A percentile compares a stretch with the other conserved stretches of the same genome.
These are phyloP conservation scores for Neurospora terricola DNA, from an alignment of 495 filamentous ascomycete species.

Conservation along the genomic window DNA sequence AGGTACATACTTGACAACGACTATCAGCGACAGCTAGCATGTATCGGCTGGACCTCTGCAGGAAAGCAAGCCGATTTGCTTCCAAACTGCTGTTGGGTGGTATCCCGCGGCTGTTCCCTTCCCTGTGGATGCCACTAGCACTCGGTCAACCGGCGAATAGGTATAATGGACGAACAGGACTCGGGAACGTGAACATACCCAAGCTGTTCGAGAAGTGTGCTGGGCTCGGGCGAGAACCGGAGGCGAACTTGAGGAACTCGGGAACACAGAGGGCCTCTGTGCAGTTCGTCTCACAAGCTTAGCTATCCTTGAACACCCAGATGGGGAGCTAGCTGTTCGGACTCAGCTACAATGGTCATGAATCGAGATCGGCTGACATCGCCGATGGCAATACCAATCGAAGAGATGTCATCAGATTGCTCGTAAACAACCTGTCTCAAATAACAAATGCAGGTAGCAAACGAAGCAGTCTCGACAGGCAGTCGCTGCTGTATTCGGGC, in stretches of 20 bases:
- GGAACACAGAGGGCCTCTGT: slow-evolving; percentile 19
- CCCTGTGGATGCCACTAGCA: background rate
- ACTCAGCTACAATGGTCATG: background rate
- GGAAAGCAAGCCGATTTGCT: background rate
- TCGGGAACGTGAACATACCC: background rate
- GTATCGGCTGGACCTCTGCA: background rate
- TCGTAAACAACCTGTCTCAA: slow-evolving; percentile 16
- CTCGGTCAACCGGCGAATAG: background rate
- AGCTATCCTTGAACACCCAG: slow-evolving; percentile 15
- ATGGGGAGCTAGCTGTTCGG: slow-evolving; percentile 1
- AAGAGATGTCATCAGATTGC: slow-evolving; percentile 3
- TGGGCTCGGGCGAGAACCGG: slow-evolving; percentile 7
- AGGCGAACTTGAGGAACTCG: slow-evolving; percentile 6
- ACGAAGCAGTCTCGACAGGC: slow-evolving; percentile 11
- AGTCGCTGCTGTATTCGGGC: slow-evolving; percentile 32
- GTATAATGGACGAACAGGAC: background rate
- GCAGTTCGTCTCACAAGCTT: slow-evolving; percentile 33
- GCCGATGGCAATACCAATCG: slow-evolving; percentile 5
- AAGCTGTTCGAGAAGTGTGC: background rate
- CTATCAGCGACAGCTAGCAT: background rate
- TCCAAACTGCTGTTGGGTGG: background rate
- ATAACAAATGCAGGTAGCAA: slow-evolving; percentile 6
- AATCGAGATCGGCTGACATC: slow-evolving; percentile 5
- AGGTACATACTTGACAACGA: background rate
- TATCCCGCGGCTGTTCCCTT: background rate